Percentiles rank a stretch among this genome's conserved stretches.
phyloP scores from a whole-genome alignment of 2,329 filamentous ascomycete species.

The Ceratocystiopsis minuta region DNA sequence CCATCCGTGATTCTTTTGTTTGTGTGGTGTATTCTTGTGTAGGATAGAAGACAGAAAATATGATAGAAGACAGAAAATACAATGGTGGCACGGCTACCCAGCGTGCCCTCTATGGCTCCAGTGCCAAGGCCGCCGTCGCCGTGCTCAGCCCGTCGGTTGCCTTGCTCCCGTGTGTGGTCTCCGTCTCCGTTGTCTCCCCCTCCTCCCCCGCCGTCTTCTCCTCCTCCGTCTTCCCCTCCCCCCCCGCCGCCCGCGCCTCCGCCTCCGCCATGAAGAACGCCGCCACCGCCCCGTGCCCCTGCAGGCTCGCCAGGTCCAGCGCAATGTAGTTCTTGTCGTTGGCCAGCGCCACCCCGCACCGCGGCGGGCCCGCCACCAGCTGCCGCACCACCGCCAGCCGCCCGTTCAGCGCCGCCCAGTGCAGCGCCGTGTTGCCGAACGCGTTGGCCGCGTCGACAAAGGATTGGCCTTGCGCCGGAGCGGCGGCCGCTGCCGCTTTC shows the following conservation, averaged over 20 bases:
- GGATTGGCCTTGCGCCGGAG: constrained; percentile 21
- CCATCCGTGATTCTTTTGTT: constrained; percentile 15
- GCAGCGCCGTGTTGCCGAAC: constrained; percentile 76
- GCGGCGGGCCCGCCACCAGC: constrained; percentile 59
- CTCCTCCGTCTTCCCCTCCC: background rate
- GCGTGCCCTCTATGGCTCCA: background rate
- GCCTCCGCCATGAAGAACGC: constrained; percentile 38
- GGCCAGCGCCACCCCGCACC: constrained; percentile 38
- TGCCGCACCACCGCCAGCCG: constrained; percentile 65
- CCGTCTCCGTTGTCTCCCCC: background rate
- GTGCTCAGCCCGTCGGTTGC: constrained; percentile 1
- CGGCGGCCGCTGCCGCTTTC: constrained; percentile 24
- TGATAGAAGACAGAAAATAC: too few relatives aligned
- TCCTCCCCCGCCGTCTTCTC: background rate
- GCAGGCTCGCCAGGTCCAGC: constrained; percentile 54
- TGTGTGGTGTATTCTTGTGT: too few relatives aligned
- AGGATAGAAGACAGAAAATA: too few relatives aligned
- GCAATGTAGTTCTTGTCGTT: constrained; percentile 76
- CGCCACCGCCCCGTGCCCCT: constrained; percentile 47
- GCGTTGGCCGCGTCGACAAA: constrained; percentile 56
- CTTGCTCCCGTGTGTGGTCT: background rate
- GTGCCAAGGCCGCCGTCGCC: constrained; percentile 1
- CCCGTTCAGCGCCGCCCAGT: constrained; percentile 86
- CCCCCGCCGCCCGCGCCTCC: constrained; percentile 16
- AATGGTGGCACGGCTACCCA: too few relatives aligned